Evolutionary conservation across 768 basidiomycete species (phyloP).

Genomic region (Trametes coccinea): DNA sequence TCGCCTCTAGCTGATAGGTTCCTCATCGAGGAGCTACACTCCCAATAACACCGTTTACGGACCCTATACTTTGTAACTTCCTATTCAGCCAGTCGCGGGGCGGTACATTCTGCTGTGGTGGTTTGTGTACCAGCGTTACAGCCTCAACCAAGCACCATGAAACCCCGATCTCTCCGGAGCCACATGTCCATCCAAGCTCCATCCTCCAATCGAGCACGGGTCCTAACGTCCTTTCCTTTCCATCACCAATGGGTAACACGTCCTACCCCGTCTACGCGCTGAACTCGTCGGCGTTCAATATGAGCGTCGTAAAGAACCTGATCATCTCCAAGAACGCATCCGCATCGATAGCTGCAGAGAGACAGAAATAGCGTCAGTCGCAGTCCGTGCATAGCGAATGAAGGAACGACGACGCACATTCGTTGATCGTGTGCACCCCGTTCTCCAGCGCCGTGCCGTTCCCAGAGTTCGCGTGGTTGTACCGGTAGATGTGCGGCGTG

Average conservation of each 20-base stretch:
- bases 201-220: not conserved
- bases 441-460: conserved; percentile 23
- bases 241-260: no score
- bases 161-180: not conserved
- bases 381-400: not conserved
- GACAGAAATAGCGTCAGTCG: not conserved
- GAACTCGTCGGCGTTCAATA: conserved; percentile 46
- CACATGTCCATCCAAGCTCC: not conserved
- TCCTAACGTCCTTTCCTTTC: not conserved
- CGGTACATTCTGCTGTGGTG: not conserved
- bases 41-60: not conserved
- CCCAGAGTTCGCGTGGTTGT: conserved; percentile 32
- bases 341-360: conserved; percentile 27
- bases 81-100: not conserved
- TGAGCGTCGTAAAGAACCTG: conserved; percentile 45
- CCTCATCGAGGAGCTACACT: no score
- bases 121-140: not conserved
- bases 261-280: not conserved
- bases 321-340: conserved; percentile 44
- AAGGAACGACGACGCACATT: conserved; percentile 22
- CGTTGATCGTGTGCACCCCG: conserved; percentile 34
- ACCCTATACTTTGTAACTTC: no score
- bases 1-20: no score
- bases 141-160: not conserved
- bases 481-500: conserved; percentile 49